These are phyloP conservation scores for Lophium mytilinum DNA, from an alignment of 495 filamentous ascomycete genomes.

Conservation along the genomic window DNA sequence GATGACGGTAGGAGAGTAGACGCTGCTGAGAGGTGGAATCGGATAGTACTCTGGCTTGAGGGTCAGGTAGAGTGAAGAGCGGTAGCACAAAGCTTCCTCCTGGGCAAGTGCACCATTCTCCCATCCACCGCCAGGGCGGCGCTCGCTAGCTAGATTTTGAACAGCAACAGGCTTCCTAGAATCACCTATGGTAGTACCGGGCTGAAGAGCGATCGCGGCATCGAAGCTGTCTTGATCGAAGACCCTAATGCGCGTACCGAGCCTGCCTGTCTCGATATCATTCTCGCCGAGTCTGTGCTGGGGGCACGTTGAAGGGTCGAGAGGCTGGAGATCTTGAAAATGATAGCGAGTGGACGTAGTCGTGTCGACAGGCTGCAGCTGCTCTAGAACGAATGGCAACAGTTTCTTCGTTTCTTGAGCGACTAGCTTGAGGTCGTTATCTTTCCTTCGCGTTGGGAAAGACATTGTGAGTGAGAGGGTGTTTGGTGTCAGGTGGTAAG, in stretches of 20 bases:
- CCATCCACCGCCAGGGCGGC: constrained; percentile 50
- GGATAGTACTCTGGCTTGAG: constrained; percentile 51
- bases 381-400: not conserved
- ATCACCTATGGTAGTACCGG: constrained; percentile 7
- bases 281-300: not conserved
- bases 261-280: constrained; percentile 3
- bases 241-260: constrained; percentile 34
- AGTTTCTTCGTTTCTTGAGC: not conserved
- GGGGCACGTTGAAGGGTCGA: constrained; percentile 14
- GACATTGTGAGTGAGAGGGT: no score
- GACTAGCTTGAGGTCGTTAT: not conserved
- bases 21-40: constrained; percentile 39
- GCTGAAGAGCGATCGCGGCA: constrained; percentile 38
- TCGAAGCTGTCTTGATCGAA: constrained; percentile 46
- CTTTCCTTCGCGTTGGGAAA: no score
- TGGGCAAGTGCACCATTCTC: constrained; percentile 47
- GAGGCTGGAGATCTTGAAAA: not conserved
- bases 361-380: not conserved
- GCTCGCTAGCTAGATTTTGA: constrained; percentile 54
- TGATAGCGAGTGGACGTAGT: constrained; percentile 5
- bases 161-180: constrained; percentile 40
- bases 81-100: constrained; percentile 59
- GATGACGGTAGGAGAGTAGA: constrained; percentile 54
- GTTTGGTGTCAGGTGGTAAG: no score
- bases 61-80: constrained; percentile 47